phyloP scores from a whole-genome alignment of 441 rosid species.

The Rhodomyrtus psidioides region DNA sequence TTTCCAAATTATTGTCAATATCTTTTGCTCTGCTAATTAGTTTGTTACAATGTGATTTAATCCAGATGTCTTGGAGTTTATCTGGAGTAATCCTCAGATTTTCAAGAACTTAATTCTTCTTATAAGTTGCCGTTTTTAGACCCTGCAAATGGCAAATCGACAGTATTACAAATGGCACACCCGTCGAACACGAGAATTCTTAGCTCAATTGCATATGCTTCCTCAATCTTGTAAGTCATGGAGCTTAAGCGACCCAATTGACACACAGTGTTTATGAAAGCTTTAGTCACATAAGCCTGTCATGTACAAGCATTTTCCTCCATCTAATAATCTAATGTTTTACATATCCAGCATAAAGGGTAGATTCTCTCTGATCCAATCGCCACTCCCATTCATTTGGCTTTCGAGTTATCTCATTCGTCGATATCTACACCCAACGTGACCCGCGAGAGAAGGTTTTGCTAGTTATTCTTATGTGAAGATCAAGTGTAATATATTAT shows the following conservation, averaged over 20 bases:
- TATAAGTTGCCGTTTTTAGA: neutral
- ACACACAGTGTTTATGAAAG: conserved; percentile 67
- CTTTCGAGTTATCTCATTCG: neutral
- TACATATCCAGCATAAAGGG: no score
- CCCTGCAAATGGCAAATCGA: neutral
- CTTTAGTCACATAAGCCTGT: conserved; percentile 60
- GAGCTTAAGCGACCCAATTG: conserved; percentile 93
- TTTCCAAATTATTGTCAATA: neutral
- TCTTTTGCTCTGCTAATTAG: neutral
- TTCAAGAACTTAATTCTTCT: neutral
- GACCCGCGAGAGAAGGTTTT: neutral
- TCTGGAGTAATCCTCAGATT: neutral
- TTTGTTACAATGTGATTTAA: neutral
- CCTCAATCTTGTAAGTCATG: conserved; percentile 49
- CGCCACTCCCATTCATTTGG: rapidly evolving
- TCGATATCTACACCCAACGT: rapidly evolving
- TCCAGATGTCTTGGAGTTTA: neutral
- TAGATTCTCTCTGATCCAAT: neutral
- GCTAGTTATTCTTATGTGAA: neutral
- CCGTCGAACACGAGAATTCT: conserved; percentile 17
- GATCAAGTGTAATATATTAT: neutral
- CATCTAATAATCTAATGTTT: no score
- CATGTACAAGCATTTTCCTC: neutral
- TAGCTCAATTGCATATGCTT: conserved; percentile 42
- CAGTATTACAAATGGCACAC: no score